phyloP scores from a whole-genome alignment of 257 asterid species.

The Forsythia viridissima region DNA sequence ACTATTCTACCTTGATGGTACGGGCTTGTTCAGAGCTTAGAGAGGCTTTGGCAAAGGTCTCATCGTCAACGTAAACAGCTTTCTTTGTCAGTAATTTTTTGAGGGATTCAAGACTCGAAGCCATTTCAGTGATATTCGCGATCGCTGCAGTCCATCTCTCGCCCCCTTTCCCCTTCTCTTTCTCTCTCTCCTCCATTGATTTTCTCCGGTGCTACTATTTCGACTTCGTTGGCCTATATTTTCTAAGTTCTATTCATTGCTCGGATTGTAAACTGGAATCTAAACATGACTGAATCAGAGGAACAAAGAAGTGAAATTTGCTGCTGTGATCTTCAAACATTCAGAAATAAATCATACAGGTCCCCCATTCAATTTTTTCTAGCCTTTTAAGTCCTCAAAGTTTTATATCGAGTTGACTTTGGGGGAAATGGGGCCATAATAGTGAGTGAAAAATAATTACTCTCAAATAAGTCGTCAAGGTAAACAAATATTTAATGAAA shows the following conservation, averaged over 20 bases:
- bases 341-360: not conserved
- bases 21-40: constrained; percentile 89
- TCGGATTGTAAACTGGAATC: not conserved
- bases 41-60: constrained; percentile 83
- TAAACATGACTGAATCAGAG: not conserved
- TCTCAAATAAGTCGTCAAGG: too few relatives aligned
- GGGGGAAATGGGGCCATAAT: too few relatives aligned
- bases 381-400: not conserved
- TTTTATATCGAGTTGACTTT: too few relatives aligned
- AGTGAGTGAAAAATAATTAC: too few relatives aligned
- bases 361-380: not conserved
- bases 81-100: constrained; percentile 71
- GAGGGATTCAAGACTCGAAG: constrained; percentile 77
- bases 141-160: constrained; percentile 94
- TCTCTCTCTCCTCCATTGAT: constrained; percentile 51
- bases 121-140: constrained; percentile 74
- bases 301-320: not conserved
- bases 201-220: not conserved
- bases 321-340: not conserved
- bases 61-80: constrained; percentile 88
- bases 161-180: constrained; percentile 58
- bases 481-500: too few relatives aligned
- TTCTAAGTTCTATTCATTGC: not conserved
- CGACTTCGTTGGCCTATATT: not conserved
- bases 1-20: constrained; percentile 63